Evolutionary conservation across 2,329 filamentous ascomycete genomes (phyloP).

Genomic region (Cladosporium sp.): DNA sequence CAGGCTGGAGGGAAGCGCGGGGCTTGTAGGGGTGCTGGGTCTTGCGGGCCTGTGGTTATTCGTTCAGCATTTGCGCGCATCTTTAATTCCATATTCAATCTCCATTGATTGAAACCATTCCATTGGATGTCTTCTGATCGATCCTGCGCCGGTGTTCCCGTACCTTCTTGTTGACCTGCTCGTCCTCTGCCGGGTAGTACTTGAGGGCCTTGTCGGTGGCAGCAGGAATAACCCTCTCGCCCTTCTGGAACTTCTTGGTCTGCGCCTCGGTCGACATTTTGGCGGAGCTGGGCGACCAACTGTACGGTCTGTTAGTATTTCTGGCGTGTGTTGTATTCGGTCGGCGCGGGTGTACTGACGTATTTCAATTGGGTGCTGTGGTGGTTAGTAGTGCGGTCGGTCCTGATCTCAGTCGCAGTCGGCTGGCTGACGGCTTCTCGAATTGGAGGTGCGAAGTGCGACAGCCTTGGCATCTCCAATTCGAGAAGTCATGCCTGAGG

Average conservation of each 20-base stretch:
- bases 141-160: constrained; percentile 35
- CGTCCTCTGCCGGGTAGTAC: constrained; percentile 97
- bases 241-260: constrained; percentile 97
- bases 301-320: constrained; percentile 6
- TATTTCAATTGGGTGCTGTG: constrained; percentile 7
- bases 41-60: constrained; percentile 75
- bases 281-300: constrained; percentile 17
- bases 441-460: too few relatives aligned
- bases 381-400: constrained; percentile 1
- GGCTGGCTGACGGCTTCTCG: too few relatives aligned
- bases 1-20: constrained; percentile 84
- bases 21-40: constrained; percentile 80
- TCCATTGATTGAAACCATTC: background rate
- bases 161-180: constrained; percentile 88
- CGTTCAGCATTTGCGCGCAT: constrained; percentile 5
- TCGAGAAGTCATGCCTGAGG: too few relatives aligned
- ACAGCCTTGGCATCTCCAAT: too few relatives aligned
- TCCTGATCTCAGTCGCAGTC: too few relatives aligned
- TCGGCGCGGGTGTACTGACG: constrained; percentile 9
- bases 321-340: background rate
- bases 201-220: constrained; percentile 90
- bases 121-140: background rate
- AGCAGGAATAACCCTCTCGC: constrained; percentile 85
- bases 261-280: constrained; percentile 34
- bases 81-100: constrained; percentile 1